These are phyloP conservation scores for Prunus salicina DNA, from an alignment of 306 rosid genomes.

Conservation along the genomic window DNA sequence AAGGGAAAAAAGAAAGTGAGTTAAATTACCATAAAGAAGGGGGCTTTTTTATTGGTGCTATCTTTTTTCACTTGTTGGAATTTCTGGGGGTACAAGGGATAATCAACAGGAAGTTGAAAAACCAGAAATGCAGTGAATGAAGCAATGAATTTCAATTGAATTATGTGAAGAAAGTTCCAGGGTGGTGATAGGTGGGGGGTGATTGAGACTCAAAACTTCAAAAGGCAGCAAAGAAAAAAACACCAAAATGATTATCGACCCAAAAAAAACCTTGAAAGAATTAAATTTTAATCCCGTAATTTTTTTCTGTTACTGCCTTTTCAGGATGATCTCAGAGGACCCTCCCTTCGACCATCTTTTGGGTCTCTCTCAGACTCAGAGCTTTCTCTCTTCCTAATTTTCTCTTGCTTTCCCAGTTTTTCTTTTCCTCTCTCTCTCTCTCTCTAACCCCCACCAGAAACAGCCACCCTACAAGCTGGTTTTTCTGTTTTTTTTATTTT, in stretches of 20 bases:
- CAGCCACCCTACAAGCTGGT: constrained; percentile 37
- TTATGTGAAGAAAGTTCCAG: constrained; percentile 16
- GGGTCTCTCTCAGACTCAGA: constrained; percentile 35
- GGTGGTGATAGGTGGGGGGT: constrained; percentile 27
- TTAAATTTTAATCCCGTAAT: neutral
- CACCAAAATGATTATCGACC: neutral
- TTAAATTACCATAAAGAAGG: constrained; percentile 49
- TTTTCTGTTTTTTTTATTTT: constrained; percentile 12
- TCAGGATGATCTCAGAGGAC: constrained; percentile 85
- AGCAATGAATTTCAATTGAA: constrained; percentile 1
- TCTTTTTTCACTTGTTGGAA: neutral
- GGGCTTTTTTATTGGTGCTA: neutral
- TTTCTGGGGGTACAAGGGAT: too few relatives aligned
- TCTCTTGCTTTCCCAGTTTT: constrained; percentile 25
- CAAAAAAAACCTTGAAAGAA: neutral
- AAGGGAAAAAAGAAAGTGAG: neutral
- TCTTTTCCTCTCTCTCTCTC: constrained; percentile 30
- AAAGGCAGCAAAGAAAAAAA: constrained; percentile 73
- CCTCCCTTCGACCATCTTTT: constrained; percentile 79
- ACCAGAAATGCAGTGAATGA: neutral
- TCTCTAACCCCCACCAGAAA: constrained; percentile 54
- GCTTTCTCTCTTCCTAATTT: constrained; percentile 19
- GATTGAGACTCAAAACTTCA: constrained; percentile 49
- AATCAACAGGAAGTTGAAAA: neutral
- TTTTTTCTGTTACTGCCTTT: constrained; percentile 57